Base-by-base conservation (phyloP, 164 flowering plant genomes). In the Berberis vulgaris region DNA sequence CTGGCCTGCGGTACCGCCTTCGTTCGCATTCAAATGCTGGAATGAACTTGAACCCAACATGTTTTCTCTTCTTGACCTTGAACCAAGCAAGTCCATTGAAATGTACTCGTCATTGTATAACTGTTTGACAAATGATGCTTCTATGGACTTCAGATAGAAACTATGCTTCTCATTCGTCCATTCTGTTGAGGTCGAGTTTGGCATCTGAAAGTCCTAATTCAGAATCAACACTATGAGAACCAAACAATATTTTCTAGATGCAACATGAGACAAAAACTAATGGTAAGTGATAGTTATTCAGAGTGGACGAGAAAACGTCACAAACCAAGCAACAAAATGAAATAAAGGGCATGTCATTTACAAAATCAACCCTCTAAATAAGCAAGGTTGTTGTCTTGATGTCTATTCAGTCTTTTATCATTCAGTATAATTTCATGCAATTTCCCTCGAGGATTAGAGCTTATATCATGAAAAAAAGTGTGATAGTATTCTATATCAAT, bases 81-180 rank as follows among this genome's bases (percentile, higher is more conserved):
- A 50, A 38, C 73, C 74, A 57, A 57, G 72, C 42, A 68, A 54
- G 69, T 74, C 79, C 58, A 64, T 9, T 7, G 88, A 78, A 66
- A 69, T 55, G 65, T 80, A 73, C 57, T 65, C 62, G 49, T 62
- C 63, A 62, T 66, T 64, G 40, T 76, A 54, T 44, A 91, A 67
- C 60, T 87, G 83, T 59, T 81, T 68, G 3, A 86, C 91, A 69
- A 89, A 91, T 3, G 92, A 82, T 43, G 90, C 79, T 76, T 91
- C 98, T 77, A 91, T 89, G 63, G 86, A 86, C 63, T 83, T 81
- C 58, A 91, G 89, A 68, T 83, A 91, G 69, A 80, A 66, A 49
- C 80, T 78, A 73, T 91, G 98, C 77, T 89, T 91, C 91, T 91
- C 92, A 70, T 91, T 80, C n/a, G 96, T 91, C 96, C 96, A 91